Evolutionary conservation across 2,329 filamentous ascomycete genomes (phyloP).

Genomic region (Aspergillus pseudoterreus): DNA sequence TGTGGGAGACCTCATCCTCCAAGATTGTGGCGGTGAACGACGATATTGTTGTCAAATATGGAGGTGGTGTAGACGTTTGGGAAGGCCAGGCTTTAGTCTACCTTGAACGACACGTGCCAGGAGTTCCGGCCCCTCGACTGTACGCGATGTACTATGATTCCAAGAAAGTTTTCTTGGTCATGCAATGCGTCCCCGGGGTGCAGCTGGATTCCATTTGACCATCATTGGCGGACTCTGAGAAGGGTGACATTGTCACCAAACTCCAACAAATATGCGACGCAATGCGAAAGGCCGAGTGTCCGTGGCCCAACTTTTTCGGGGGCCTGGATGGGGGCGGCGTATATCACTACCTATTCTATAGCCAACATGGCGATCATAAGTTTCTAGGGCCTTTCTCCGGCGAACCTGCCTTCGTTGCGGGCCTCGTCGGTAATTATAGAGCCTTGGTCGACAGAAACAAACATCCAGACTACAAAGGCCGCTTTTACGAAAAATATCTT

Average conservation of each 20-base stretch:
- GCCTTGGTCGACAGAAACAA: slow-evolving; percentile 16
- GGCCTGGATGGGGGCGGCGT: slow-evolving; percentile 21
- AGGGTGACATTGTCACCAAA: slow-evolving; percentile 24
- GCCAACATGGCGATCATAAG: slow-evolving; percentile 9
- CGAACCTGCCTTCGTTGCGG: slow-evolving; percentile 24
- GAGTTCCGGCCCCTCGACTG: slow-evolving; percentile 25
- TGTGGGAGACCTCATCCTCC: slow-evolving; percentile 17
- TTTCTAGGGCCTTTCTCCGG: slow-evolving; percentile 22
- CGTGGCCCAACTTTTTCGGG: slow-evolving; percentile 24
- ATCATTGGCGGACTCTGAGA: slow-evolving; percentile 21
- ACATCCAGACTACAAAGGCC: slow-evolving; percentile 22
- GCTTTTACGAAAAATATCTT: slow-evolving; percentile 26
- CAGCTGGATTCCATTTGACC: slow-evolving; percentile 21
- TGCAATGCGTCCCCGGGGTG: slow-evolving; percentile 24
- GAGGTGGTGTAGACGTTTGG: slow-evolving; percentile 5
- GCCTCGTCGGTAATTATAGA: slow-evolving; percentile 22
- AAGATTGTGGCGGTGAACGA: slow-evolving; percentile 25
- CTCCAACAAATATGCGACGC: slow-evolving; percentile 20
- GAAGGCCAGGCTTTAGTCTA: slow-evolving; percentile 13
- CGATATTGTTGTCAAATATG: slow-evolving; percentile 26
- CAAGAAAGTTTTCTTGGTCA: slow-evolving; percentile 22
- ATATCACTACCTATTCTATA: slow-evolving; percentile 25
- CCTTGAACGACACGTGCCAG: slow-evolving; percentile 25
- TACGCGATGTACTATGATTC: slow-evolving; percentile 27
- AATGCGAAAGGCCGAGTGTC: slow-evolving; percentile 21